Evolutionary conservation across 495 filamentous ascomycete genomes (phyloP).

Genomic region (Cercophora newfieldiana): DNA sequence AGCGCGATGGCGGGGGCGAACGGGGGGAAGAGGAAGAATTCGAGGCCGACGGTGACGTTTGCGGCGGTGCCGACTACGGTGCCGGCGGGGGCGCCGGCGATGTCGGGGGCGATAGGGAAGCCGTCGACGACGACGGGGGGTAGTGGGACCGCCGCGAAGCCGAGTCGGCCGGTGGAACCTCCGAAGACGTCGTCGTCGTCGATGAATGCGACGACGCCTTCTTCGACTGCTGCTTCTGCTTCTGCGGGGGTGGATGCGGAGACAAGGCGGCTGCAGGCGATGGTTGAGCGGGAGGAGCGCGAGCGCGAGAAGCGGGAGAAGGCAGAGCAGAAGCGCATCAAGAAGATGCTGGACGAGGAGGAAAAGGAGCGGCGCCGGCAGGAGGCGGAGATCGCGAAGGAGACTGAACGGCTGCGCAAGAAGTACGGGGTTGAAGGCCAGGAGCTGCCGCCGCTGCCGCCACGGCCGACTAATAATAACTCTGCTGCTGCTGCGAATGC

Average conservation of each 20-base stretch:
- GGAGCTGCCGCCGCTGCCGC: slow-evolving; percentile 31
- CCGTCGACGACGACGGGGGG: neutral
- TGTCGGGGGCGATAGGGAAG: slow-evolving; percentile 34
- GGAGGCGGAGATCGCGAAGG: slow-evolving; percentile 74
- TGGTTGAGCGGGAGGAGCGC: slow-evolving; percentile 52
- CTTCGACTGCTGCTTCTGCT: too few relatives aligned
- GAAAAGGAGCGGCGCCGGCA: slow-evolving; percentile 63
- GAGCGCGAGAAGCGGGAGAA: slow-evolving; percentile 55
- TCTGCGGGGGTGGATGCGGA: slow-evolving; percentile 65
- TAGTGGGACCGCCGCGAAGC: neutral
- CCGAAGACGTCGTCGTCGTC: slow-evolving; percentile 27
- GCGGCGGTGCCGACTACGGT: slow-evolving; percentile 1
- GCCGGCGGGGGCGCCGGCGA: slow-evolving; percentile 18
- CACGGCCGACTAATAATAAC: slow-evolving; percentile 5
- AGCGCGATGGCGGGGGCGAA: slow-evolving; percentile 14
- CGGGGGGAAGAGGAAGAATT: slow-evolving; percentile 44
- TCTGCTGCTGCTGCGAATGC: neutral
- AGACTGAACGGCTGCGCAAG: slow-evolving; percentile 77
- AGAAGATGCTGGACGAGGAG: slow-evolving; percentile 77
- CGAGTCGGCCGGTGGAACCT: neutral
- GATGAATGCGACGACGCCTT: slow-evolving; percentile 53
- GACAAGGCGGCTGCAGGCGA: slow-evolving; percentile 59
- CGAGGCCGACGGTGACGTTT: slow-evolving; percentile 34
- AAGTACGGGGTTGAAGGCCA: slow-evolving; percentile 64
- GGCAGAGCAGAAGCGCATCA: slow-evolving; percentile 67